A percentile compares a stretch with the other conserved stretches of the same genome.
These are phyloP conservation scores for Cutaneotrichosporon sp. DNA, from an alignment of 1,284 basidiomycete species.

Conservation along the genomic window DNA sequence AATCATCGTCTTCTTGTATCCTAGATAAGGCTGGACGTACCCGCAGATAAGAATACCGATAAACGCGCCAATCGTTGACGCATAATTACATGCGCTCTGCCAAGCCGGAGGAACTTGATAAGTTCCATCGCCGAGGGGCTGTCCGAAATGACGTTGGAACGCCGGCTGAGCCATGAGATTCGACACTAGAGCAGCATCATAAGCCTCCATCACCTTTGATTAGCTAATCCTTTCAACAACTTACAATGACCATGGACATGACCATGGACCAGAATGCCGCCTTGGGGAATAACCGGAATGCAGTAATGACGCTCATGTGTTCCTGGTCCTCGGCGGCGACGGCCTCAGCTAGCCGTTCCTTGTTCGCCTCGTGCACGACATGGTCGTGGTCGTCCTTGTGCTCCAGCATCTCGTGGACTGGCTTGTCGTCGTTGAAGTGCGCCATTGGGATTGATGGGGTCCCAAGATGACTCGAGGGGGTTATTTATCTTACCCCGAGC, in stretches of 20 bases:
- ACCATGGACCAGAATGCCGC: conserved; percentile 22
- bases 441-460: neutral
- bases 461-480: neutral
- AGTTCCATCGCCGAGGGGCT: neutral
- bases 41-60: conserved; percentile 30
- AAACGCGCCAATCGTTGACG: conserved; percentile 19
- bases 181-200: conserved; percentile 12
- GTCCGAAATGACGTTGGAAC: conserved; percentile 38
- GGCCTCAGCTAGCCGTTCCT: conserved; percentile 7
- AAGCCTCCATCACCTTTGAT: conserved; percentile 14
- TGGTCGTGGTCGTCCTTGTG: conserved; percentile 10
- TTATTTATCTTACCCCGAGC: conserved; percentile 2
- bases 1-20: conserved; percentile 31
- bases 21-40: conserved; percentile 24
- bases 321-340: conserved; percentile 16
- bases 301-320: conserved; percentile 8
- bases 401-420: neutral
- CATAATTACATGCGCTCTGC: conserved; percentile 30
- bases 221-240: too few relatives aligned
- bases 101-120: conserved; percentile 26
- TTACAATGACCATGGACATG: conserved; percentile 13
- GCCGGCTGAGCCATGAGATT: conserved; percentile 12
- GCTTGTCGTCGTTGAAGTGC: neutral
- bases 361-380: neutral
- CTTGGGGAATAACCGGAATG: conserved; percentile 14